Conservation (phyloP, 176 grass and related monocot genomes). For the Juncus effusus region DNA sequence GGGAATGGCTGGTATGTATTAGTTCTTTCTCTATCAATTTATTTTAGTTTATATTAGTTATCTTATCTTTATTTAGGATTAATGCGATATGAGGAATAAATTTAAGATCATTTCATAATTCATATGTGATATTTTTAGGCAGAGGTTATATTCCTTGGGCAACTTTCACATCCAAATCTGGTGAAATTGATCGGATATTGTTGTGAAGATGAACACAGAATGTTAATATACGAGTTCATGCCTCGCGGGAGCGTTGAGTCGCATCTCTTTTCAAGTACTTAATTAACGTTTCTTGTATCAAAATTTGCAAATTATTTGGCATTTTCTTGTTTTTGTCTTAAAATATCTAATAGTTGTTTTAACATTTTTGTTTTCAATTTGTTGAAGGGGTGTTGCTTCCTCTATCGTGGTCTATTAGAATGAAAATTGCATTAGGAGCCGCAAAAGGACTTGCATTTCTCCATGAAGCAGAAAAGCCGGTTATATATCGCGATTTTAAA, state of each 20-base stretch:
- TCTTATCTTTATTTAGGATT: slow-evolving; percentile 17
- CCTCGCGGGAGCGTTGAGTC: slow-evolving; percentile 64
- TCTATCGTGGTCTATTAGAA: slow-evolving; percentile 47
- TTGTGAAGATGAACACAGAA: slow-evolving; percentile 57
- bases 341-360: not conserved
- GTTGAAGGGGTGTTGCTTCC: slow-evolving; percentile 35
- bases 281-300: not conserved
- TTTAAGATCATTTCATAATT: not conserved
- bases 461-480: slow-evolving; percentile 48
- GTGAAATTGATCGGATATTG: slow-evolving; percentile 78
- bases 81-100: not conserved
- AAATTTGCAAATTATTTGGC: not conserved
- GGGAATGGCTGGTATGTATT: slow-evolving; percentile 70
- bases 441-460: slow-evolving; percentile 51
- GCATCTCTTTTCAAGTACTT: slow-evolving; percentile 70
- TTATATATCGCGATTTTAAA: slow-evolving; percentile 56
- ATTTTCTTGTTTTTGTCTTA: not conserved
- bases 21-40: slow-evolving; percentile 14
- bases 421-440: slow-evolving; percentile 49
- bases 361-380: slow-evolving; percentile 2
- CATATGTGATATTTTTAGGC: slow-evolving; percentile 34
- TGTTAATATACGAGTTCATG: slow-evolving; percentile 82
- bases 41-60: not conserved
- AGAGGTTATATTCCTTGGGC: slow-evolving; percentile 75
- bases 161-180: slow-evolving; percentile 71